Conservation (phyloP, 1,284 basidiomycete species). For the Ceratobasidium sp. region DNA sequence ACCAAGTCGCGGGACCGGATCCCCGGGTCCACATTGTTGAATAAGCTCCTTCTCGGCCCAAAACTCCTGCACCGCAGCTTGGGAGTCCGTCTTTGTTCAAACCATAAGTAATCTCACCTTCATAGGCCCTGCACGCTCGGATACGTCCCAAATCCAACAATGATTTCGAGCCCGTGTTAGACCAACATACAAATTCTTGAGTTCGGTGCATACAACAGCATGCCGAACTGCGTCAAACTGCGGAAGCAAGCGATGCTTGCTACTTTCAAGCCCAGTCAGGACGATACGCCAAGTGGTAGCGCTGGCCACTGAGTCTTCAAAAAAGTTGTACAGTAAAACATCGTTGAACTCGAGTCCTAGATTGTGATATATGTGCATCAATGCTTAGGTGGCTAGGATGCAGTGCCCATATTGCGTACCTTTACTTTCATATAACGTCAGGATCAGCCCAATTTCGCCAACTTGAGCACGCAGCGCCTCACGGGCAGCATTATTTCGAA, state of each 20-base stretch:
- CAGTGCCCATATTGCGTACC: constrained; percentile 58
- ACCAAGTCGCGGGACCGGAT: constrained; percentile 57
- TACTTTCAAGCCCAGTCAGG: not conserved
- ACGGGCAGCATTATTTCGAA: constrained; percentile 63
- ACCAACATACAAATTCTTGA: constrained; percentile 42
- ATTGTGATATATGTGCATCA: not conserved
- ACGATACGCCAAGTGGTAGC: constrained; percentile 31
- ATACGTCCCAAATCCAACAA: constrained; percentile 42
- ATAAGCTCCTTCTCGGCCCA: constrained; percentile 58
- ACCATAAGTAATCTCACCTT: constrained; percentile 12
- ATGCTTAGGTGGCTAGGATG: not conserved
- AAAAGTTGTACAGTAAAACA: constrained; percentile 44
- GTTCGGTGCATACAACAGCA: constrained; percentile 39
- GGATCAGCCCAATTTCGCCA: constrained; percentile 67
- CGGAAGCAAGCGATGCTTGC: constrained; percentile 20
- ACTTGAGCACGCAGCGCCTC: constrained; percentile 59
- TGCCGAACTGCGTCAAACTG: constrained; percentile 35
- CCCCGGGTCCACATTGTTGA: constrained; percentile 55
- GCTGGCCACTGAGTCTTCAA: constrained; percentile 35
- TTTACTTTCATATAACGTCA: constrained; percentile 75
- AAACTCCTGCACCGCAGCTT: constrained; percentile 45
- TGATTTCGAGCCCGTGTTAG: constrained; percentile 40
- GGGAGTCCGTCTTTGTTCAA: not conserved
- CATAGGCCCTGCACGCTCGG: constrained; percentile 35
- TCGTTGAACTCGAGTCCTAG: constrained; percentile 44